Evolutionary conservation across 805 yeast genomes (phyloP), one percentile per base, ranked within the genome.

Genomic region (Candida chilensis): DNA sequence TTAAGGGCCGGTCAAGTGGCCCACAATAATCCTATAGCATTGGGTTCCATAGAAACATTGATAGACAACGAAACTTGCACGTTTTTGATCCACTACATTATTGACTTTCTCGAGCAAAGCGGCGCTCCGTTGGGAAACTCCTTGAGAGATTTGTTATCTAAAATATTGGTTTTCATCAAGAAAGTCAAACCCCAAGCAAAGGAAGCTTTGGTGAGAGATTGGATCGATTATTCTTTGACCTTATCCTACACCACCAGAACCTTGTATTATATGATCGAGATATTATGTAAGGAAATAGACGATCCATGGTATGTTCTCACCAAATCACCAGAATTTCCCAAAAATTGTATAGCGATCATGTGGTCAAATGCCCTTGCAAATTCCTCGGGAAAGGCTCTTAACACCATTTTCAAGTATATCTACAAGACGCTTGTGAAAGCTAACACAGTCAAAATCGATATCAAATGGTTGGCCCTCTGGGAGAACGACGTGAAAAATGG

Each of bases 71-170:
- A 48, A 2, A 45, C 37, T 10, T 41, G 64, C 5, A 47, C 50
- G 17, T 38, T 33, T 16, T 32, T 75, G 2, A 71, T 72, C 42
- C 58, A 59, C 16, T 80, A 70, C 47, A 64, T 80, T 10, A 52
- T 78, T 22, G 87, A 77, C 39, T 76, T 71, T 47, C 77, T 87
- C 76, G 74, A 72, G 31, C 83, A 78, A 30, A 69, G 83, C 2
- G 77, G 80, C 4, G 74, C 82, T 2, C 77, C 94, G 0, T 49
- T 83, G 17, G 74, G 79, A 5, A 83, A 80, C 44, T 78, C 94
- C 0, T 48, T 84, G 31, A 68, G 63, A 32, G 82, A 74, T 19
- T 44, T 86, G 27, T 67, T 85, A 28, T 32, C 48, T 2, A 84
- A 78, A 40, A 44, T 78, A 29, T 47, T 78, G 8, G 37, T 42